A percentile compares a stretch with the other conserved stretches of the same genome.
Evolutionary conservation across 768 basidiomycete species (phyloP).

Genomic region (Tylopilus plumbeoviolaceoides): DNA sequence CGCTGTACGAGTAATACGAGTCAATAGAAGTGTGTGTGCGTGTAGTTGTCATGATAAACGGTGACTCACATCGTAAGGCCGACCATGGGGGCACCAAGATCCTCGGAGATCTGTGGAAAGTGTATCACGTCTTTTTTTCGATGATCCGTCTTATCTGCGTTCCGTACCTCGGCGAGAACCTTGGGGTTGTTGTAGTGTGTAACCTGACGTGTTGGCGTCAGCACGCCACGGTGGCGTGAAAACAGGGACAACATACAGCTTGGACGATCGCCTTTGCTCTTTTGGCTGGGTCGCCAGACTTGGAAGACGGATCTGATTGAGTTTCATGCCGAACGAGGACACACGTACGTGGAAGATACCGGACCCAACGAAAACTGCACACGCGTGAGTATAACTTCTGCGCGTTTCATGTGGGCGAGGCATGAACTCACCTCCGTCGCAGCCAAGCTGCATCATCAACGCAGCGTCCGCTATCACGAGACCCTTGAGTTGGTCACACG

Average conservation of each 20-base stretch:
- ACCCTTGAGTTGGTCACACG: neutral
- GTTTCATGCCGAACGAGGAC: neutral
- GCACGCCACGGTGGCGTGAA: neutral
- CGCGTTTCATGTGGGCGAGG: neutral
- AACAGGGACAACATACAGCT: conserved; percentile 52
- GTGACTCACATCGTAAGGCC: conserved; percentile 77
- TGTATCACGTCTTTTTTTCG: neutral
- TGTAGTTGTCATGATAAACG: neutral
- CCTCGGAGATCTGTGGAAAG: conserved; percentile 59
- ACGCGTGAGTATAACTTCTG: neutral
- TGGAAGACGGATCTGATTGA: conserved; percentile 6
- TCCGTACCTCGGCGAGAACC: conserved; percentile 75
- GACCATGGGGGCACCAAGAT: conserved; percentile 90
- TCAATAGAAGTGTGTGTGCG: neutral
- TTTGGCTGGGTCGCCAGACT: conserved; percentile 93
- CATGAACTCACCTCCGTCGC: conserved; percentile 76
- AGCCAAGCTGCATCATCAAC: conserved; percentile 97
- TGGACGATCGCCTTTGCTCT: conserved; percentile 95
- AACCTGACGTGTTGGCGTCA: conserved; percentile 41
- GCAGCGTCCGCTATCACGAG: conserved; percentile 77
- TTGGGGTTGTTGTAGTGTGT: conserved; percentile 96
- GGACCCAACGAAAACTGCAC: conserved; percentile 90
- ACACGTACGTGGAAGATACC: conserved; percentile 87
- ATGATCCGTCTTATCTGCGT: neutral
- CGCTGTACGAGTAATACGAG: conserved; percentile 36